phyloP scores from a whole-genome alignment of 768 basidiomycete genomes.

The Lentinula raphanica region DNA sequence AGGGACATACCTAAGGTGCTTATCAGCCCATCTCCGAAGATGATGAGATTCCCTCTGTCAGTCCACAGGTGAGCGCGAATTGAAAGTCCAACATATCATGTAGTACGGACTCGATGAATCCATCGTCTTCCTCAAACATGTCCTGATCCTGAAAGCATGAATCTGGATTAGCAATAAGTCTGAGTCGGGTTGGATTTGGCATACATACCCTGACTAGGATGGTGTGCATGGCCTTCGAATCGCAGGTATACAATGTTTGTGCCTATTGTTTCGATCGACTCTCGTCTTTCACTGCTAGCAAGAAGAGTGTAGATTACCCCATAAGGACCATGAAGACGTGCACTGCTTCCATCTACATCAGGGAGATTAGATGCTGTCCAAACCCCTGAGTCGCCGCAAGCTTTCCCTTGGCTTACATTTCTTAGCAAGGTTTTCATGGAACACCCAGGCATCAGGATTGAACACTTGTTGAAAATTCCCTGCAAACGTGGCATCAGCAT shows the following conservation, averaged over 20 bases:
- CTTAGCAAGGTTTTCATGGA: not conserved
- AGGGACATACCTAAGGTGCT: not conserved
- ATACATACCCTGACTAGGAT: not conserved
- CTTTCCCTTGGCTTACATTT: not conserved
- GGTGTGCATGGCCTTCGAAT: constrained; percentile 2
- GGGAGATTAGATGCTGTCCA: not conserved
- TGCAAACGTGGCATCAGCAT: not conserved
- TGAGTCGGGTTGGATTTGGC: not conserved
- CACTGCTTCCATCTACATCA: not conserved
- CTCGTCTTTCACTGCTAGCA: too few relatives aligned
- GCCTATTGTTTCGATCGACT: not conserved
- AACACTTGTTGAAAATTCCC: constrained; percentile 1
- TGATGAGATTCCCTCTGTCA: not conserved
- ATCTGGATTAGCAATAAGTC: not conserved
- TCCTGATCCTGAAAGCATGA: not conserved
- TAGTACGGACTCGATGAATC: too few relatives aligned
- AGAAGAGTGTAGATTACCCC: not conserved
- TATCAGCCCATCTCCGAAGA: constrained; percentile 1
- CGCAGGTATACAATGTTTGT: not conserved
- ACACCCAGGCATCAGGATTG: not conserved
- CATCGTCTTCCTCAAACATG: too few relatives aligned
- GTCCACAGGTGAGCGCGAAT: too few relatives aligned
- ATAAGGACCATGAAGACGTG: not conserved
- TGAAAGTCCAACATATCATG: too few relatives aligned
- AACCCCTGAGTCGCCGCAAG: not conserved